phyloP scores from a whole-genome alignment of 164 flowering plant species.

The Buxus sempervirens region DNA sequence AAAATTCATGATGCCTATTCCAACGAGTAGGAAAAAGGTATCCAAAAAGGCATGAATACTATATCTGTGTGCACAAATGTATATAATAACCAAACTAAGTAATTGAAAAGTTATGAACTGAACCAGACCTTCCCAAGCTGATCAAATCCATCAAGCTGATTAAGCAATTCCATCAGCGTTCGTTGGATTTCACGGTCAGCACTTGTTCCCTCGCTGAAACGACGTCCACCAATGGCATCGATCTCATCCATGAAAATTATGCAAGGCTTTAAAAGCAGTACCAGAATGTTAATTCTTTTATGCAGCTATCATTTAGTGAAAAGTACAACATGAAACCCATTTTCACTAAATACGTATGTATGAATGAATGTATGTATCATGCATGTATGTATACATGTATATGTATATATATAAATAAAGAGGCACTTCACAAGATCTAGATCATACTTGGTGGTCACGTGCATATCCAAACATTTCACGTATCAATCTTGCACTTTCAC shows the following conservation, averaged over 20 bases:
- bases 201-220: slow-evolving; percentile 92
- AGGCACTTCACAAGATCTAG: background rate
- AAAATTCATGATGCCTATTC: no score
- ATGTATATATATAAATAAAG: no score
- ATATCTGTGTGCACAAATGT: no score
- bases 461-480: slow-evolving; percentile 96
- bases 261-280: slow-evolving; percentile 61
- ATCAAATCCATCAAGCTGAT: slow-evolving; percentile 98
- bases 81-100: no score
- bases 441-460: slow-evolving; percentile 89
- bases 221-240: slow-evolving; percentile 97
- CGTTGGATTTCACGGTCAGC: slow-evolving; percentile 97
- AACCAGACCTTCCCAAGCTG: slow-evolving; percentile 75
- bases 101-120: background rate
- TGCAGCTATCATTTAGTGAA: background rate
- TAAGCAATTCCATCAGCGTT: slow-evolving; percentile 90
- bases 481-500: slow-evolving; percentile 92
- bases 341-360: no score
- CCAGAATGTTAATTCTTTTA: background rate
- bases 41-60: no score
- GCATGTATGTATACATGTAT: no score
- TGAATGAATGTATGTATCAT: background rate
- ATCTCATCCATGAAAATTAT: slow-evolving; percentile 98
- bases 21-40: no score
- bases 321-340: background rate